phyloP scores from a whole-genome alignment of 2,329 filamentous ascomycete genomes.

The Aureobasidium lini region DNA sequence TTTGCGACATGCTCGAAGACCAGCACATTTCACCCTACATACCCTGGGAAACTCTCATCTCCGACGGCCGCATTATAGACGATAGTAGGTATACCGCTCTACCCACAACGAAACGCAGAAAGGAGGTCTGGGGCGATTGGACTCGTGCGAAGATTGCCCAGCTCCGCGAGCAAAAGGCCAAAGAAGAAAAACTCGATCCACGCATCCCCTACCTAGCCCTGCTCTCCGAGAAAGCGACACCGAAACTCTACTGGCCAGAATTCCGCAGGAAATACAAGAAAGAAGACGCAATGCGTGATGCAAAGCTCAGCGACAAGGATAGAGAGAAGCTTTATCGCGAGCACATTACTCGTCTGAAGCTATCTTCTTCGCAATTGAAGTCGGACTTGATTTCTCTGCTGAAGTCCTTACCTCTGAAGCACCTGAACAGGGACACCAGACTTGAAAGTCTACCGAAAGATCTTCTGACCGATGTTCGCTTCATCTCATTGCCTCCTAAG shows the following conservation, averaged over 20 bases:
- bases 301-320: conserved; percentile 54
- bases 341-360: conserved; percentile 57
- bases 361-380: conserved; percentile 59
- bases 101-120: conserved; percentile 69
- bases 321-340: conserved; percentile 75
- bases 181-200: conserved; percentile 74
- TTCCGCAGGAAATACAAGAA: conserved; percentile 88
- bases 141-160: conserved; percentile 65
- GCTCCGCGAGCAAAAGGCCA: conserved; percentile 64
- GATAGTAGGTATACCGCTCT: conserved; percentile 83
- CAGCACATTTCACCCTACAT: conserved; percentile 76
- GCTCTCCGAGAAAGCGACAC: conserved; percentile 71
- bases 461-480: conserved; percentile 60
- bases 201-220: conserved; percentile 74
- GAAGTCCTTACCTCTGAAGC: conserved; percentile 49
- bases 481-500: conserved; percentile 56
- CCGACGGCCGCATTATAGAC: conserved; percentile 58
- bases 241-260: conserved; percentile 95
- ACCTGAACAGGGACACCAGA: conserved; percentile 54
- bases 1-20: conserved; percentile 81
- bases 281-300: conserved; percentile 71
- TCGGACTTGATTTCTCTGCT: conserved; percentile 61
- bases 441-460: conserved; percentile 53
- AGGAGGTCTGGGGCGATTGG: conserved; percentile 81
- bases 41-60: conserved; percentile 83